Percentiles rank a stretch among this genome's conserved stretches.
Conservation (phyloP, 179 eudicot genomes). For the Gypsophila paniculata region DNA sequence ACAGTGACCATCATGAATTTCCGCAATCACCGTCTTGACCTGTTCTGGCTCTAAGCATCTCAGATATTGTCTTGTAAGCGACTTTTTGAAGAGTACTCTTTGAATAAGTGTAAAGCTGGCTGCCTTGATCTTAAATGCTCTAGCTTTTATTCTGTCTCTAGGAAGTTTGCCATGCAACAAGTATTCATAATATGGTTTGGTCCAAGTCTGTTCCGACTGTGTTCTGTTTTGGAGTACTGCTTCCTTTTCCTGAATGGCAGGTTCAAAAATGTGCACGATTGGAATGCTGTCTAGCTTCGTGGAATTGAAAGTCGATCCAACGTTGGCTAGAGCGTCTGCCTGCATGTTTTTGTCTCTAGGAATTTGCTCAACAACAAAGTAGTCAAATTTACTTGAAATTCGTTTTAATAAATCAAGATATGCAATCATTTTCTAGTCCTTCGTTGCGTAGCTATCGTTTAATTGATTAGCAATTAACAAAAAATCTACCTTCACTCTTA, state of each 20-base stretch:
- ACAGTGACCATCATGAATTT: neutral
- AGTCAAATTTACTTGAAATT: too few relatives aligned
- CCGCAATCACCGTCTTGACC: neutral
- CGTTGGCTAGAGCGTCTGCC: too few relatives aligned
- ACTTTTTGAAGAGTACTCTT: too few relatives aligned
- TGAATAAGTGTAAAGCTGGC: neutral
- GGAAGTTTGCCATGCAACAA: neutral
- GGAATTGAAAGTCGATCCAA: too few relatives aligned
- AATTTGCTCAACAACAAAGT: too few relatives aligned
- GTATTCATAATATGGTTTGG: neutral
- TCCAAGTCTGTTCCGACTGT: neutral
- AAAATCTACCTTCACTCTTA: too few relatives aligned
- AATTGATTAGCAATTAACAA: too few relatives aligned
- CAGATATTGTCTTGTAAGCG: neutral
- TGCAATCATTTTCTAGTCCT: too few relatives aligned
- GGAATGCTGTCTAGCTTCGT: too few relatives aligned
- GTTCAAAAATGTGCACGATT: neutral
- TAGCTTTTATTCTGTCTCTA: neutral
- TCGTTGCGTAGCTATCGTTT: too few relatives aligned
- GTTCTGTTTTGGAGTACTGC: neutral
- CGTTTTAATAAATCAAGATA: too few relatives aligned
- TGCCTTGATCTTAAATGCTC: neutral
- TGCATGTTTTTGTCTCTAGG: too few relatives aligned
- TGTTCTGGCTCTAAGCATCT: neutral
- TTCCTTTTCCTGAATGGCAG: neutral